Evolutionary conservation across 73 alveolate genomes (phyloP).

Genomic region (Uronychia binucleata): DNA sequence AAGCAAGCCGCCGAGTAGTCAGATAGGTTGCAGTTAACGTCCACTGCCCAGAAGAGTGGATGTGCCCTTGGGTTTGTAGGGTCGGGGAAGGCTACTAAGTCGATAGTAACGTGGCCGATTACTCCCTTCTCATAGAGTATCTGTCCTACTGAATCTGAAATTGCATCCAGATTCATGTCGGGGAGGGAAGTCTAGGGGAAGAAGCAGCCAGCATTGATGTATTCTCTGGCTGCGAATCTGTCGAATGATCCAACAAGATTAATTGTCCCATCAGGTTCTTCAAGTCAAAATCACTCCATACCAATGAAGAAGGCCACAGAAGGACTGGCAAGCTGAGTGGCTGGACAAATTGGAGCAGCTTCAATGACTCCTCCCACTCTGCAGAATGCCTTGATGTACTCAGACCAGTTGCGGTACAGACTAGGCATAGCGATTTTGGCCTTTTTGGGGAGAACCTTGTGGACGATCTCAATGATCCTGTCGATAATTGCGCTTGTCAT

Average conservation of each 20-base stretch:
- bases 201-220: constrained; percentile 67
- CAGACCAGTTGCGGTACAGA: constrained; percentile 66
- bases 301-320: constrained; percentile 70
- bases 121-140: constrained; percentile 65
- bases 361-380: constrained; percentile 74
- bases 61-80: constrained; percentile 58
- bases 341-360: constrained; percentile 71
- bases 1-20: constrained; percentile 68
- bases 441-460: constrained; percentile 61
- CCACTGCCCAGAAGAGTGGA: constrained; percentile 73
- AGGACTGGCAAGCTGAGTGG: constrained; percentile 58
- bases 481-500: constrained; percentile 57
- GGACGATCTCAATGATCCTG: constrained; percentile 50
- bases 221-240: constrained; percentile 63
- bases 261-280: constrained; percentile 76
- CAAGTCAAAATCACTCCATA: too few species aligned
- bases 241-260: constrained; percentile 69
- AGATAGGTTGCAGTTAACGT: constrained; percentile 48
- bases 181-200: constrained; percentile 70
- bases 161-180: constrained; percentile 58
- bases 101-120: constrained; percentile 65
- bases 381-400: constrained; percentile 57
- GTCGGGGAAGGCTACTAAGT: constrained; percentile 64
- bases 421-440: constrained; percentile 60
- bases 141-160: constrained; percentile 58